phyloP scores from a whole-genome alignment of 352 stramenopile genomes.

The Phytopythium kandeliae region DNA sequence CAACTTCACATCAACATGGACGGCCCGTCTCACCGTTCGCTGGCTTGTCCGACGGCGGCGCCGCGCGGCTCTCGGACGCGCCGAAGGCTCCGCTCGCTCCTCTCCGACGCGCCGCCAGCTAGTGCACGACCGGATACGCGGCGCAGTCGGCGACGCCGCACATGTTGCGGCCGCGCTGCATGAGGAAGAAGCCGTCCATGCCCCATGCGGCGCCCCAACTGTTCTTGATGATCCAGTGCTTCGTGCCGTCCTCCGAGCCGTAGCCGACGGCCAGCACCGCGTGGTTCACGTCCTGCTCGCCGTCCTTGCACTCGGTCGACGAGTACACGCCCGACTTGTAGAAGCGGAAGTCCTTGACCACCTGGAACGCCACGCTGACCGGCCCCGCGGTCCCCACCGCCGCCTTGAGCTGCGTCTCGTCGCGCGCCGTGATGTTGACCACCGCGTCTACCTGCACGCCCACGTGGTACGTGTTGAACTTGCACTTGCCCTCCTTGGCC shows the following conservation, averaged over 20 bases:
- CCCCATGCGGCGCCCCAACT: conserved; percentile 92
- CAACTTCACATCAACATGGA: too few species aligned
- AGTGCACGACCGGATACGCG: conserved; percentile 76
- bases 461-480: conserved; percentile 70
- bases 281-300: conserved; percentile 87
- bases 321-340: conserved; percentile 89
- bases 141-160: conserved; percentile 86
- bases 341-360: conserved; percentile 85
- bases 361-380: conserved; percentile 84
- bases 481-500: conserved; percentile 72
- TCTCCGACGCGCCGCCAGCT: conserved; percentile 6
- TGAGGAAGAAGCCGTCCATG: conserved; percentile 94
- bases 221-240: conserved; percentile 99
- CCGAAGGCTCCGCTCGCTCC: too few species aligned
- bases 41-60: conserved; percentile 3
- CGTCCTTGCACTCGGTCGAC: conserved; percentile 73
- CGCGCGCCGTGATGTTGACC: conserved; percentile 79
- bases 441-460: conserved; percentile 68
- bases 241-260: conserved; percentile 83
- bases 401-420: conserved; percentile 70
- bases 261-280: conserved; percentile 97
- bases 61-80: too few species aligned
- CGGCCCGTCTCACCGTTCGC: background rate
- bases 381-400: conserved; percentile 63
- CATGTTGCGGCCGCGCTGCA: conserved; percentile 88